Conservation (phyloP, 345 rosid genomes). For the Lepidium didymum region DNA sequence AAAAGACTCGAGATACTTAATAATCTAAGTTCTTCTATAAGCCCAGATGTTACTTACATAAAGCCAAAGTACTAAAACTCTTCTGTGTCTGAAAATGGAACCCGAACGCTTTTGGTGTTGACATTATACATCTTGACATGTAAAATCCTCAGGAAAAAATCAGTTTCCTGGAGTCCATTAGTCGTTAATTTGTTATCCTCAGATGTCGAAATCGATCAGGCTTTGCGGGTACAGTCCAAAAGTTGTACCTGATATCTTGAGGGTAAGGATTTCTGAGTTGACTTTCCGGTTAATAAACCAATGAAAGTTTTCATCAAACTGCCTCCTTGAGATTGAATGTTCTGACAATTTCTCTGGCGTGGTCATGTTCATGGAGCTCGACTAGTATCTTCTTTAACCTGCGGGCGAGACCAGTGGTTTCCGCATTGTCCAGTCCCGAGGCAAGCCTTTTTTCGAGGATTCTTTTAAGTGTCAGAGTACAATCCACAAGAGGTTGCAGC, state of each 20-base stretch:
- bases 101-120: neutral
- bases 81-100: neutral
- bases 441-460: conserved; percentile 48
- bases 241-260: neutral
- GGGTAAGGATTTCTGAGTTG: neutral
- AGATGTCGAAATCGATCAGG: neutral
- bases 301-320: conserved; percentile 30
- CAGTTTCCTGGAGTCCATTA: neutral
- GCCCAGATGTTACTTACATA: conserved; percentile 10
- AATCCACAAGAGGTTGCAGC: conserved; percentile 79
- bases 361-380: conserved; percentile 81
- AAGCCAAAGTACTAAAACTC: neutral
- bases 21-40: neutral
- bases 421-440: conserved; percentile 46
- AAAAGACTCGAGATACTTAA: neutral
- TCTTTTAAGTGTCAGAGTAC: conserved; percentile 44
- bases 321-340: conserved; percentile 78
- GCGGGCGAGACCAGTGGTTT: conserved; percentile 67
- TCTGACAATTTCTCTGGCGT: conserved; percentile 60
- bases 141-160: neutral
- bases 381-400: conserved; percentile 82
- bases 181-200: neutral
- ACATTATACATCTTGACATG: neutral
- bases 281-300: neutral
- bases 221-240: neutral